phyloP scores from a whole-genome alignment of 345 rosid genomes.

The Linum tenue region DNA sequence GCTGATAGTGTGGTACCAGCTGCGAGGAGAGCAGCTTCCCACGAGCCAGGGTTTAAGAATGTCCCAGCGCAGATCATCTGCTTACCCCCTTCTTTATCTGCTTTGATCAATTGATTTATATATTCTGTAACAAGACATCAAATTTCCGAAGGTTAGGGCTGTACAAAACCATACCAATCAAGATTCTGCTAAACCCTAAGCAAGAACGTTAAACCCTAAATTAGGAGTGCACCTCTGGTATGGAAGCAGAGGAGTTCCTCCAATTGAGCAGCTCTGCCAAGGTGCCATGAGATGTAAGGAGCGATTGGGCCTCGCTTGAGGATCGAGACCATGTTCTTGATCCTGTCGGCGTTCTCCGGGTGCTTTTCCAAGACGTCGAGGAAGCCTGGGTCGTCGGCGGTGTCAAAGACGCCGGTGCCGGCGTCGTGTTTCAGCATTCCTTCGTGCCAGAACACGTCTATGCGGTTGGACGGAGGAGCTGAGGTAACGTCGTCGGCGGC shows the following conservation, averaged over 20 bases:
- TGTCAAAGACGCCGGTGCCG: slow-evolving; percentile 61
- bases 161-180: neutral
- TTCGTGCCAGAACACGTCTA: slow-evolving; percentile 77
- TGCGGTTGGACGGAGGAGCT: slow-evolving; percentile 11
- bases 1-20: slow-evolving; percentile 76
- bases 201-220: neutral
- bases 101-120: slow-evolving; percentile 44
- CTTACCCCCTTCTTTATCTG: slow-evolving; percentile 43
- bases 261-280: slow-evolving; percentile 43
- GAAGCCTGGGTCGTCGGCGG: slow-evolving; percentile 60
- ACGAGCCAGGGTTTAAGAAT: slow-evolving; percentile 68
- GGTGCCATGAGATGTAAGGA: slow-evolving; percentile 57
- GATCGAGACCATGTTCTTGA: slow-evolving; percentile 74
- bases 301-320: slow-evolving; percentile 74
- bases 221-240: slow-evolving; percentile 32
- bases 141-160: neutral
- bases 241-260: slow-evolving; percentile 67
- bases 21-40: slow-evolving; percentile 69
- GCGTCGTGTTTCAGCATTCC: slow-evolving; percentile 69
- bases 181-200: neutral
- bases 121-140: slow-evolving; percentile 35
- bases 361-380: slow-evolving; percentile 67
- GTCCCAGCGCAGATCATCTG: slow-evolving; percentile 45
- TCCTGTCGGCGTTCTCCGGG: slow-evolving; percentile 71
- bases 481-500: slow-evolving; percentile 13